Evolutionary conservation across 352 stramenopile genomes (phyloP).

Genomic region (Phytophthora vignae): DNA sequence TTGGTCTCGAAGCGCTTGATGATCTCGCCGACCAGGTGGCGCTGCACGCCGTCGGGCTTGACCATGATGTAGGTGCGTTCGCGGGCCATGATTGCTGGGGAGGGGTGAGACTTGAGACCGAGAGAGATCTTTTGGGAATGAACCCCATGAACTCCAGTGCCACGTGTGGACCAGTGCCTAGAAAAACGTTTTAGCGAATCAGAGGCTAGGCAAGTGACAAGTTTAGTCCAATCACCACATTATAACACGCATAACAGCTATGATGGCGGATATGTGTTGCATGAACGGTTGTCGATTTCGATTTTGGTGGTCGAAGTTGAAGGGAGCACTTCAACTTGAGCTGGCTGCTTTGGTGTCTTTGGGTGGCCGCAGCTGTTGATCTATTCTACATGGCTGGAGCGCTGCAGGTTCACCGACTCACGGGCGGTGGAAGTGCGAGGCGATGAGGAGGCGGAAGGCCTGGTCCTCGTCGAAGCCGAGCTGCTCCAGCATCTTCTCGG

Average conservation of each 20-base stretch:
- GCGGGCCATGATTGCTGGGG: slow-evolving; percentile 76
- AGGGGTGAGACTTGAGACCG: slow-evolving; percentile 22
- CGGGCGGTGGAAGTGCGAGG: slow-evolving; percentile 44
- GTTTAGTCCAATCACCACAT: background rate
- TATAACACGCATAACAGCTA: background rate
- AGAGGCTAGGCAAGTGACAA: too few species aligned
- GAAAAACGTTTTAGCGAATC: slow-evolving; percentile 17
- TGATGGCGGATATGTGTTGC: too few species aligned
- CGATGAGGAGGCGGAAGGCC: slow-evolving; percentile 63
- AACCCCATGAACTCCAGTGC: background rate
- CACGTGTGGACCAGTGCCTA: slow-evolving; percentile 27
- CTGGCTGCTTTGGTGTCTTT: background rate
- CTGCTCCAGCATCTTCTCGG: slow-evolving; percentile 59
- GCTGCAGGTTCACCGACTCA: background rate
- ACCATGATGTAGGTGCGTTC: slow-evolving; percentile 96
- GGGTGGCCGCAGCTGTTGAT: background rate
- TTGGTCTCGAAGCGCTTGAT: slow-evolving; percentile 97
- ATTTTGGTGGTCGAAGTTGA: slow-evolving; percentile 5
- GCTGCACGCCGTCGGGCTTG: slow-evolving; percentile 96
- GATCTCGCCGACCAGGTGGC: slow-evolving; percentile 94
- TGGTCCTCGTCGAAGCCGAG: slow-evolving; percentile 58
- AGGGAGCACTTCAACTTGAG: slow-evolving; percentile 11
- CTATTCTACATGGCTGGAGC: background rate
- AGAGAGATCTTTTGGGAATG: slow-evolving; percentile 41
- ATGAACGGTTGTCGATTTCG: background rate